These are phyloP conservation scores for Grigorovia yakushimaensis DNA, from an alignment of 805 yeast genomes.

Conservation along the genomic window DNA sequence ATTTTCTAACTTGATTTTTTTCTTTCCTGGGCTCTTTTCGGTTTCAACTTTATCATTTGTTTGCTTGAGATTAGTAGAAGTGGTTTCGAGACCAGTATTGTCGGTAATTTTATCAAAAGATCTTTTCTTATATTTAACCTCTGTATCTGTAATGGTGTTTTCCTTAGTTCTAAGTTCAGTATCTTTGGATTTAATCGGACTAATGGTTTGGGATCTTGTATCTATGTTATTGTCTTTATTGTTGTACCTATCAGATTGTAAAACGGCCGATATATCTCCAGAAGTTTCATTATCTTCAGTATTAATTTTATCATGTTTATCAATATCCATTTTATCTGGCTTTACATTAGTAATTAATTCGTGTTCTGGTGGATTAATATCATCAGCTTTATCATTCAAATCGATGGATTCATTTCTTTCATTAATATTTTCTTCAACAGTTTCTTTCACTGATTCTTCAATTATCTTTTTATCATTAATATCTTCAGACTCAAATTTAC, in stretches of 20 bases:
- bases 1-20: constrained; percentile 11
- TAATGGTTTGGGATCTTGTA: no score
- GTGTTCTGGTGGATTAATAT: neutral
- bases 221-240: no score
- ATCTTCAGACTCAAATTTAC: neutral
- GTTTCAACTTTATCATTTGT: neutral
- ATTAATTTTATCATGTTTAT: neutral
- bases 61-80: no score
- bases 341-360: neutral
- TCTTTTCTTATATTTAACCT: neutral
- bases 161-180: neutral
- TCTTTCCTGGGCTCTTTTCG: constrained; percentile 10
- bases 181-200: no score
- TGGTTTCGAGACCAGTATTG: no score
- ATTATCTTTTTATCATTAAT: neutral
- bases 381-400: neutral
- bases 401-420: neutral
- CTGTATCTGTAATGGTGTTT: neutral
- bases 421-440: neutral
- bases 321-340: neutral
- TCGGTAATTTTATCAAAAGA: neutral
- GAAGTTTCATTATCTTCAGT: neutral
- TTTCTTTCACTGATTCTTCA: neutral
- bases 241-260: neutral
- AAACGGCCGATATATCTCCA: neutral